Base-by-base conservation (phyloP, 805 yeast genomes). In the Wickerhamiella spandovensis region DNA sequence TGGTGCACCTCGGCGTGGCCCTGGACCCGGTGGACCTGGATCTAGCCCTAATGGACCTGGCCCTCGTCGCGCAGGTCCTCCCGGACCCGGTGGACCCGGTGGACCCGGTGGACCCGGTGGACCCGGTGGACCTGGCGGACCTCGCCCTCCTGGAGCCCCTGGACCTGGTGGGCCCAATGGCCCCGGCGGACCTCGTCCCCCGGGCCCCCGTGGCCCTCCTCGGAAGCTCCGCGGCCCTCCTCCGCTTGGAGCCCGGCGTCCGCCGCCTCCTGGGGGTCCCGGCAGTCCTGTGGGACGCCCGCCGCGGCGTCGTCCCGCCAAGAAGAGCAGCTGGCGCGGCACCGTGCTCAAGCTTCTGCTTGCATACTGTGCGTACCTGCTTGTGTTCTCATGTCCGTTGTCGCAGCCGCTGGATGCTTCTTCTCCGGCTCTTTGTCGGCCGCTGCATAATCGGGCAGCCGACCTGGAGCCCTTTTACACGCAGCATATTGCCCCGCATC, bases 321-420 rank as follows among this genome's bases (percentile, higher is more conserved):
- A 43, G 18, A 44, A 44, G n/a, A n/a, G 46, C 15, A 17, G 37
- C 23, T 44, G 46, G 46, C 28, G 38, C 35, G 37, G 38, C 17
- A 9, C n/a, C 4, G 12, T 44, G 7, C n/a, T 44, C 46, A 44
- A 44, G 24, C 46, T 44, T 23, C 18, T 44, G 15, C 30, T 44
- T 2, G 46, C 46, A 9, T 44, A 44, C 23, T 28, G 28, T 17
- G 46, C 38, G 2, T 44, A 18, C 23, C 23, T 44, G 24, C 39
- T 44, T 22, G 5, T 44, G 17, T 44, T 44, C 24, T 13, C 37
- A n/a, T 44, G 46, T 24, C 46, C 46, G 23, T 38, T 25, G 13
- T n/a, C 22, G 38, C 38, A 25, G 24, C 38, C 37, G 46, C 38
- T 44, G 12, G 23, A n/a, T 8, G 38, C n/a, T 12, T 21, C 28